phyloP scores from a whole-genome alignment of 2,329 filamentous ascomycete species.

The Samsoniella hepiali region DNA sequence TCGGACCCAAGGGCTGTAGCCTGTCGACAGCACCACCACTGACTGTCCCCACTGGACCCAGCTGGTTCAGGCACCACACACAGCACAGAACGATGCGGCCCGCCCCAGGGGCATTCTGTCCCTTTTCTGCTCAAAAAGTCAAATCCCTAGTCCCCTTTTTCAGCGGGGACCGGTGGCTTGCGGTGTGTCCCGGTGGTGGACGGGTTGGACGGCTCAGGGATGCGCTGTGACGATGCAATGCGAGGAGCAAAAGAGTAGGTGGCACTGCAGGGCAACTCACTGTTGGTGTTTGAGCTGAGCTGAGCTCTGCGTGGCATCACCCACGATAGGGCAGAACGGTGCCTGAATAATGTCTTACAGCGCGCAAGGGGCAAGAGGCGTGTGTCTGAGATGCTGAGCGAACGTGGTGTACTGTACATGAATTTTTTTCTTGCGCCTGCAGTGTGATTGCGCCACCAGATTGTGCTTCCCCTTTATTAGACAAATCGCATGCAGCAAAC shows the following conservation, averaged over 20 bases:
- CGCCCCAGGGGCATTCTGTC: not conserved
- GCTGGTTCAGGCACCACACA: too few relatives aligned
- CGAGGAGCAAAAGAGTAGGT: too few relatives aligned
- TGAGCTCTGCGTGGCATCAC: too few relatives aligned
- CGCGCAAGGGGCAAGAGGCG: not conserved
- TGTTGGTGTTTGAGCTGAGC: too few relatives aligned
- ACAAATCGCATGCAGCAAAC: not conserved
- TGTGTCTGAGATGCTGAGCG: not conserved
- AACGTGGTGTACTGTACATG: not conserved
- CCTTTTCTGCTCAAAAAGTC: not conserved
- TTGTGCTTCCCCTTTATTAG: not conserved
- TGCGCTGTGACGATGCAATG: not conserved
- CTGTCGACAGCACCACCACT: too few relatives aligned
- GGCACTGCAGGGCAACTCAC: too few relatives aligned
- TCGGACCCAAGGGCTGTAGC: too few relatives aligned
- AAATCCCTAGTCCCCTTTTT: not conserved
- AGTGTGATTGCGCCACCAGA: constrained; percentile 15
- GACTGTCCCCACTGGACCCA: too few relatives aligned
- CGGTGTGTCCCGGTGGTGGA: too few relatives aligned
- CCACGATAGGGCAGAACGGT: not conserved
- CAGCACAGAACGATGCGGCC: not conserved
- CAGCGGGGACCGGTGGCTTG: not conserved
- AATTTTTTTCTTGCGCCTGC: not conserved
- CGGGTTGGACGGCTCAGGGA: not conserved
- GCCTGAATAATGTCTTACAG: not conserved